Evolutionary conservation across 2,329 filamentous ascomycete genomes (phyloP).

Genomic region (Neofusicoccum kwambonambiense): DNA sequence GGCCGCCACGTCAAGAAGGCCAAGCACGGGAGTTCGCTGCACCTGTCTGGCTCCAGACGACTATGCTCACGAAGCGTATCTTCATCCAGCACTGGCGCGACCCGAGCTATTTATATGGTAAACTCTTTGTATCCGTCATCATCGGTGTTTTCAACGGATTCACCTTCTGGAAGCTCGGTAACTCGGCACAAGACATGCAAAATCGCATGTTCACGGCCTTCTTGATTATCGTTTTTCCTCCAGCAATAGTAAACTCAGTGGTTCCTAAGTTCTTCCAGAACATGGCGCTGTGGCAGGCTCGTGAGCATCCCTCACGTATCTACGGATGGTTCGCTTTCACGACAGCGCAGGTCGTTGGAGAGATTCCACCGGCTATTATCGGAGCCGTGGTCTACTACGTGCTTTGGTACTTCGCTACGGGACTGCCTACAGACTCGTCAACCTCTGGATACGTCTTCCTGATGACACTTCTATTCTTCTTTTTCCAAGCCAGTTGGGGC

Average conservation of each 20-base stretch:
- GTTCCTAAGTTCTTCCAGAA: constrained; percentile 77
- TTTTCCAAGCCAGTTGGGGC: constrained; percentile 74
- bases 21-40: constrained; percentile 63
- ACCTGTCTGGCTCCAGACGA: constrained; percentile 61
- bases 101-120: constrained; percentile 73
- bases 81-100: constrained; percentile 75
- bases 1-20: not conserved
- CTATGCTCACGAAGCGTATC: constrained; percentile 65
- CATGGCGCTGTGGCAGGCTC: constrained; percentile 68
- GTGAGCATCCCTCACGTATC: constrained; percentile 71
- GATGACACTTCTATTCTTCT: constrained; percentile 74
- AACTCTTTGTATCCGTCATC: constrained; percentile 69
- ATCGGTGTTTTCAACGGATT: constrained; percentile 77
- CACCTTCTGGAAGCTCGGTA: constrained; percentile 70
- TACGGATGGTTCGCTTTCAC: constrained; percentile 77
- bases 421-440: constrained; percentile 63
- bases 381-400: constrained; percentile 67
- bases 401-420: constrained; percentile 75
- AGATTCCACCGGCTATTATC: constrained; percentile 69
- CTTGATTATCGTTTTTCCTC: constrained; percentile 58
- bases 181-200: constrained; percentile 67
- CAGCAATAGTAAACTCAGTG: constrained; percentile 69
- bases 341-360: constrained; percentile 69
- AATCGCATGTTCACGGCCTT: constrained; percentile 75
- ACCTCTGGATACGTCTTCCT: constrained; percentile 74